Conservation (phyloP, 116 monocot genomes). For the Cymodocea nodosa region DNA sequence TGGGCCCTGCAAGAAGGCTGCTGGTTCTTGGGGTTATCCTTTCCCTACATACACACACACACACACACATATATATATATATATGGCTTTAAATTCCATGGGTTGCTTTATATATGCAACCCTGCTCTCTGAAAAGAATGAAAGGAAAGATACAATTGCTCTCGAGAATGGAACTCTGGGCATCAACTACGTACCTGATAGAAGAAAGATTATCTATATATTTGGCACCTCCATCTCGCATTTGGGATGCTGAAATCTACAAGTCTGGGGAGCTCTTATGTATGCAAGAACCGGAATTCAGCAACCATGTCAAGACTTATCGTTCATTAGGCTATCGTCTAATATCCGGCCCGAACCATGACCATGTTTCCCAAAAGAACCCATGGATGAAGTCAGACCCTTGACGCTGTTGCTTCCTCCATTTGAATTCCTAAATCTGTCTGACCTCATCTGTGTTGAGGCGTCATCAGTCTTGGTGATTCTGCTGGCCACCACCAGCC, state of each 20-base stretch:
- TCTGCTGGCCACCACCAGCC: constrained; percentile 36
- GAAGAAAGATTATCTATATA: neutral
- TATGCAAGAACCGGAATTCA: neutral
- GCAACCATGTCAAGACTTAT: constrained; percentile 30
- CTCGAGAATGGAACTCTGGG: too few species aligned
- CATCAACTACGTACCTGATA: neutral
- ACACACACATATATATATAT: too few species aligned
- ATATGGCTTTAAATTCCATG: too few species aligned
- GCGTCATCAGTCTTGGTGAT: constrained; percentile 7
- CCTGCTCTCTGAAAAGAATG: too few species aligned
- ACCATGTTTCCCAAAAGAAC: constrained; percentile 49
- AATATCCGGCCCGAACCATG: constrained; percentile 31
- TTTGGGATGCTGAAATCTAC: constrained; percentile 3
- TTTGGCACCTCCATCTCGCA: neutral
- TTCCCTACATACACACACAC: too few species aligned
- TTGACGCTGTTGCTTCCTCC: constrained; percentile 89
- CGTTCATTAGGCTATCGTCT: constrained; percentile 19
- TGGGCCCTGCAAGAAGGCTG: too few species aligned
- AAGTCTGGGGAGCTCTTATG: neutral
- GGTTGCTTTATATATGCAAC: too few species aligned
- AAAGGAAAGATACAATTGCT: too few species aligned
- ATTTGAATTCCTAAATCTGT: constrained; percentile 27
- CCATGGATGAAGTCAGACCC: constrained; percentile 45
- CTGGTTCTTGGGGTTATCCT: too few species aligned
- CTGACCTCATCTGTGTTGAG: constrained; percentile 26